A percentile compares a stretch with the other conserved stretches of the same genome.
These are phyloP conservation scores for Citrus trifoliata DNA, from an alignment of 345 rosid species.

Conservation along the genomic window DNA sequence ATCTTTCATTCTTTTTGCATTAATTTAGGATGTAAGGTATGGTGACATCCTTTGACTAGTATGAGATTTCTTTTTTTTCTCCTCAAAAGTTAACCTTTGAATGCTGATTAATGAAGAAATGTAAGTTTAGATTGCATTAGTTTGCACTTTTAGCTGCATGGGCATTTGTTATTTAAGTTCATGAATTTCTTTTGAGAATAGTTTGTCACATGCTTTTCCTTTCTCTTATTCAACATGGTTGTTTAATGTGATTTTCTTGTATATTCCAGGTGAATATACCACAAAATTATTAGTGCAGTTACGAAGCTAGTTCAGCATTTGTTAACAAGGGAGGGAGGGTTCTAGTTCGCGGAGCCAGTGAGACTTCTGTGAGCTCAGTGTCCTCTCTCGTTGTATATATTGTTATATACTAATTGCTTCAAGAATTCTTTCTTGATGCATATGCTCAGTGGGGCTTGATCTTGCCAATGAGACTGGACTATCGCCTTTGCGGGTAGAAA, in stretches of 20 bases:
- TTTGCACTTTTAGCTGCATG: conserved; percentile 6
- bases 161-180: background rate
- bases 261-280: conserved; percentile 34
- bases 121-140: conserved; percentile 5
- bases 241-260: conserved; percentile 4
- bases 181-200: background rate
- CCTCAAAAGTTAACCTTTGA: background rate
- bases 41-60: conserved; percentile 1
- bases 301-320: conserved; percentile 14
- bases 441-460: conserved; percentile 3
- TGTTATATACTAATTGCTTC: background rate
- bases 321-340: conserved; percentile 46
- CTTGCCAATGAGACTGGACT: conserved; percentile 22
- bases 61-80: conserved; percentile 2
- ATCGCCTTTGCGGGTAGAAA: conserved; percentile 10
- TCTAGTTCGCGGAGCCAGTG: conserved; percentile 42
- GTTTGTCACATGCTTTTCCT: conserved; percentile 9
- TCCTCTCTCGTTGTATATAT: conserved; percentile 39
- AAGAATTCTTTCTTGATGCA: conserved; percentile 20
- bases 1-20: background rate
- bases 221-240: background rate
- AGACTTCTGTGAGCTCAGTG: conserved; percentile 54
- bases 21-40: background rate
- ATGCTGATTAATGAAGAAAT: conserved; percentile 5
- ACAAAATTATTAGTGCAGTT: conserved; percentile 9